These are phyloP conservation scores for Manihot esculenta DNA, from an alignment of 441 rosid genomes.

Conservation along the genomic window DNA sequence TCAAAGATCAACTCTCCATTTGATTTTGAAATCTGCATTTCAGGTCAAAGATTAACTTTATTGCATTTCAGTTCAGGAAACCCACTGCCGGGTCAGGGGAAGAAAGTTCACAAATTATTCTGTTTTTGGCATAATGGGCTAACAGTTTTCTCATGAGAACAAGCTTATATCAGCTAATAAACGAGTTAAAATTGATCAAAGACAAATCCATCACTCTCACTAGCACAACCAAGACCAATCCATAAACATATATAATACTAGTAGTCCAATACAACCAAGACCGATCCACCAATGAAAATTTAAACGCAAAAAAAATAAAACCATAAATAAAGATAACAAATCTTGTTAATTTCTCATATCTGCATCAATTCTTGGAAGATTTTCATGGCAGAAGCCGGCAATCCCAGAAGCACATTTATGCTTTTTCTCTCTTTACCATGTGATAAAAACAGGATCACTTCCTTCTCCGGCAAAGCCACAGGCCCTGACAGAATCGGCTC, in stretches of 20 bases:
- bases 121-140: too few species aligned
- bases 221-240: background rate
- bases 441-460: slow-evolving; percentile 77
- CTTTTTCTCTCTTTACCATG: slow-evolving; percentile 73
- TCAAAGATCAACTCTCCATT: background rate
- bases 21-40: background rate
- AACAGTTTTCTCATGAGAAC: too few species aligned
- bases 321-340: background rate
- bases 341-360: slow-evolving; percentile 17
- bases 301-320: background rate
- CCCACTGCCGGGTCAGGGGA: too few species aligned
- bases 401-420: slow-evolving; percentile 79
- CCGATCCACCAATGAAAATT: background rate
- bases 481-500: slow-evolving; percentile 78
- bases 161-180: too few species aligned
- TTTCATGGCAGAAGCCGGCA: slow-evolving; percentile 77
- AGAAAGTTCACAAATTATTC: too few species aligned
- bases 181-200: background rate
- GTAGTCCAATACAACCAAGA: too few species aligned
- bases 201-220: background rate
- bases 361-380: slow-evolving; percentile 58
- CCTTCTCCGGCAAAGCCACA: slow-evolving; percentile 84
- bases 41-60: background rate
- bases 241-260: too few species aligned
- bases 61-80: too few species aligned